Percentiles rank a stretch among this genome's conserved stretches.
These are phyloP conservation scores for Biscogniauxia sp. DNA, from an alignment of 2,329 filamentous ascomycete genomes.

Conservation along the genomic window DNA sequence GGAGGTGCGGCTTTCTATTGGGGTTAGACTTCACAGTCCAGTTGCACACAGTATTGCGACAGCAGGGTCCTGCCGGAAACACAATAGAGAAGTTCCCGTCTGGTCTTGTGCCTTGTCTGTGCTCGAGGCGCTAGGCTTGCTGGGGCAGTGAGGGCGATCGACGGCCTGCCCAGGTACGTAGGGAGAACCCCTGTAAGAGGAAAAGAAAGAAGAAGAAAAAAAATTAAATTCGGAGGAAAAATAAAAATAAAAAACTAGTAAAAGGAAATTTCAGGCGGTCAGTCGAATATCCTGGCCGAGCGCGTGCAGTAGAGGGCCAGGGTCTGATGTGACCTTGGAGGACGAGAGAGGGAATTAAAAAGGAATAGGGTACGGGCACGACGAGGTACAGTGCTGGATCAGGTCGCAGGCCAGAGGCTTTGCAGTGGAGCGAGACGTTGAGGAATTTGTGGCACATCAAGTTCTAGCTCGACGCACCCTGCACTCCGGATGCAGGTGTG, in stretches of 20 bases:
- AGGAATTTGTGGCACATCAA: conserved; percentile 11
- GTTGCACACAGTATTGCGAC: conserved; percentile 17
- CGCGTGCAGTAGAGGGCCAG: conserved; percentile 8
- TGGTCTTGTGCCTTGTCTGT: conserved; percentile 5
- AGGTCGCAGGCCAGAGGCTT: conserved; percentile 4
- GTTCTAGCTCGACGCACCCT: conserved; percentile 23
- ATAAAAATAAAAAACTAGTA: conserved; percentile 10
- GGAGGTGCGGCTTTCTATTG: conserved; percentile 5
- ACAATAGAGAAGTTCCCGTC: background rate
- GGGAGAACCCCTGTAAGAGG: conserved; percentile 15
- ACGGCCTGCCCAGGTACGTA: too few relatives aligned
- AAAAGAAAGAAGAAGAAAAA: background rate
- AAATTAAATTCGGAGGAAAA: too few relatives aligned
- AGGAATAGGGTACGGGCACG: conserved; percentile 14
- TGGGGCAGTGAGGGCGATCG: conserved; percentile 9
- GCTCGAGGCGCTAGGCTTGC: conserved; percentile 16
- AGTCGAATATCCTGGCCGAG: conserved; percentile 25
- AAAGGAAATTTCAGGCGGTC: conserved; percentile 28
- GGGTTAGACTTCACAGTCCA: conserved; percentile 15
- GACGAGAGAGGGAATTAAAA: conserved; percentile 5
- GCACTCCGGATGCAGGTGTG: conserved; percentile 31
- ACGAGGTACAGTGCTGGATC: conserved; percentile 9
- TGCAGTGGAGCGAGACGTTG: conserved; percentile 17
- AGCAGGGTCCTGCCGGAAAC: background rate
- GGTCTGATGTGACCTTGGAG: conserved; percentile 6